Evolutionary conservation across 345 rosid genomes (phyloP), one percentile per base, ranked within the genome.

Genomic region (Ceriops zippeliana): DNA sequence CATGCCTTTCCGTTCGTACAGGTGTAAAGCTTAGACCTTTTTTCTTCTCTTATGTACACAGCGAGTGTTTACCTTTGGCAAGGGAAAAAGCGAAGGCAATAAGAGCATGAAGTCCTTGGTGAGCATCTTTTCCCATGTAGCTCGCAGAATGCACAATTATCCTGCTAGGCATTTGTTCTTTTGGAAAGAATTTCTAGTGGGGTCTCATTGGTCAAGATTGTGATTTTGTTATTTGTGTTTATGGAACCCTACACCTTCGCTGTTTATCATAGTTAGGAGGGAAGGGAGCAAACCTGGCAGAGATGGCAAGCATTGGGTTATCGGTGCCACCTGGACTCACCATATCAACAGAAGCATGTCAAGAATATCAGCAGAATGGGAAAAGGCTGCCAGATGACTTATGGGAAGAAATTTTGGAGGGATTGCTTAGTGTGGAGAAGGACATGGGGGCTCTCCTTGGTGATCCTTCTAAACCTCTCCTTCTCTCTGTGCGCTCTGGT

Each of bases 91-190:
- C 58, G 98, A 93, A 78, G 98, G 98, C 79, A 85, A 93, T 84
- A 93, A 89, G 83, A 85, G 85, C 87, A 93, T 93, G 98, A 93
- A 93, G 81, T 84, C 89, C 58, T 75, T 93, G 97, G 98, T 93
- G 78, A 81, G 87, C 74, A 69, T 42, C 16, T 37, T 20, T 34
- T 73, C 49, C 35, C 7, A 13, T 52, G 9, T 5, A 17, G 16
- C 27, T 30, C 5, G 17, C 16, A 22, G 16, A 8, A 22, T 56
- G 59, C 16, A 56, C 28, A 56, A 56, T 8, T 27, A 56, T 24
- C 28, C 11, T 56, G 28, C 22, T 56, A 13, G 22, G 59, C 30
- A 3, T 21, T 21, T 21, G 16, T 56, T 56, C n/a, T 52, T 22
- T 24, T 9, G 30, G 17, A 21, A 20, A 21, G 22, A 54, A 54